phyloP scores from a whole-genome alignment of 169 alveolate genomes.

The Plasmodium relictum region DNA sequence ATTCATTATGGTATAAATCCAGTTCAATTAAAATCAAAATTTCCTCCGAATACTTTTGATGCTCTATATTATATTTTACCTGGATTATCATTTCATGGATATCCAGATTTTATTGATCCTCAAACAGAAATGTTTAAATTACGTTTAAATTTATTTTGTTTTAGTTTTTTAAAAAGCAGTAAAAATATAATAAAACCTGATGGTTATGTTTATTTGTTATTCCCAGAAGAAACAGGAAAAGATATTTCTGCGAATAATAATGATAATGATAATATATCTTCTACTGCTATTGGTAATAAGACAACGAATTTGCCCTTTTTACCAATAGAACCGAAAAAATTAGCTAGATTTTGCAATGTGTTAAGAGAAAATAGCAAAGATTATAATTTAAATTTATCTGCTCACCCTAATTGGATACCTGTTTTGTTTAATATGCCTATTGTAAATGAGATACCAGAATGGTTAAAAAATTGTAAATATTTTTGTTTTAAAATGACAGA shows the following conservation, averaged over 20 bases:
- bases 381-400: conserved; percentile 35
- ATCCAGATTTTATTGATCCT: conserved; percentile 79
- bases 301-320: conserved; percentile 58
- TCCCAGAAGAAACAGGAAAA: conserved; percentile 62
- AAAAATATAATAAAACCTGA: conserved; percentile 67
- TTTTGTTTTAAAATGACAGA: conserved; percentile 73
- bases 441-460: conserved; percentile 70
- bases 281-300: neutral
- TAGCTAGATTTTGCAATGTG: conserved; percentile 79
- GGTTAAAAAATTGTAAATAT: conserved; percentile 73
- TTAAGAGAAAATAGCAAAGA: conserved; percentile 62
- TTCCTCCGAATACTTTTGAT: conserved; percentile 77
- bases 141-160: conserved; percentile 81
- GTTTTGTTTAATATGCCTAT: conserved; percentile 68
- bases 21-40: conserved; percentile 74
- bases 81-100: conserved; percentile 76
- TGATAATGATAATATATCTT: conserved; percentile 9
- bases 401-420: conserved; percentile 54
- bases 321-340: conserved; percentile 75
- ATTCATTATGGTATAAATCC: conserved; percentile 81
- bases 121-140: conserved; percentile 79
- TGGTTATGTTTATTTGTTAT: conserved; percentile 77
- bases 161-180: conserved; percentile 80
- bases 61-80: conserved; percentile 75
- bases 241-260: neutral